These are phyloP conservation scores for Meira miltonrushii DNA, from an alignment of 1,284 basidiomycete species.

Conservation along the genomic window DNA sequence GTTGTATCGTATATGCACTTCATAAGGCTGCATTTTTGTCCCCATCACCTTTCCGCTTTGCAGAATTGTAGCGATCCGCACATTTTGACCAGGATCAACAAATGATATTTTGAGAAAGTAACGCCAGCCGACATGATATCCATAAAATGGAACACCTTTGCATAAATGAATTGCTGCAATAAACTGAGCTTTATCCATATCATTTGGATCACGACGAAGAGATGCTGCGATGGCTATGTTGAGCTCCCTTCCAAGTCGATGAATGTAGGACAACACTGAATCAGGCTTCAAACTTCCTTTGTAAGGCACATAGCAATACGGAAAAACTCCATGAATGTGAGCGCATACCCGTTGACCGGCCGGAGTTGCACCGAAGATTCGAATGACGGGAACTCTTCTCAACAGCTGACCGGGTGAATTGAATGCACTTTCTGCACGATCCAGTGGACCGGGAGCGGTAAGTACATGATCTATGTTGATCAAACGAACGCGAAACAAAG, in stretches of 20 bases:
- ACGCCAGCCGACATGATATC: constrained; percentile 77
- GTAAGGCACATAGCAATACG: constrained; percentile 60
- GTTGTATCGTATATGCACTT: constrained; percentile 81
- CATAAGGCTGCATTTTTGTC: constrained; percentile 64
- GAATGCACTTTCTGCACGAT: constrained; percentile 39
- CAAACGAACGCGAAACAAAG: constrained; percentile 41
- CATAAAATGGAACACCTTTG: constrained; percentile 94
- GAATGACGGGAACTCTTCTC: constrained; percentile 66
- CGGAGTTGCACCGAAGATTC: constrained; percentile 81
- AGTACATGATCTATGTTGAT: constrained; percentile 45
- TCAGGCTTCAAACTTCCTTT: constrained; percentile 49
- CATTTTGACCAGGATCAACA: constrained; percentile 57
- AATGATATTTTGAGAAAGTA: constrained; percentile 86
- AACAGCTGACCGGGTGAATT: constrained; percentile 60
- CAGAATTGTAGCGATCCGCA: constrained; percentile 39
- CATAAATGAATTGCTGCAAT: constrained; percentile 65
- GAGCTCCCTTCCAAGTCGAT: constrained; percentile 65
- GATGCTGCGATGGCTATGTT: constrained; percentile 56
- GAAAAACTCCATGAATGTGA: constrained; percentile 71
- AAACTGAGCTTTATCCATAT: constrained; percentile 25
- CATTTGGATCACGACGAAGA: constrained; percentile 25
- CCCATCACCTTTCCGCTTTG: constrained; percentile 52
- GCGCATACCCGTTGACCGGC: constrained; percentile 73
- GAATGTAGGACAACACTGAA: constrained; percentile 65
- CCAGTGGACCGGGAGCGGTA: constrained; percentile 20